A percentile compares a stretch with the other conserved stretches of the same genome.
These are phyloP conservation scores for Plasmopara muralis DNA, from an alignment of 352 stramenopile genomes.

Conservation along the genomic window DNA sequence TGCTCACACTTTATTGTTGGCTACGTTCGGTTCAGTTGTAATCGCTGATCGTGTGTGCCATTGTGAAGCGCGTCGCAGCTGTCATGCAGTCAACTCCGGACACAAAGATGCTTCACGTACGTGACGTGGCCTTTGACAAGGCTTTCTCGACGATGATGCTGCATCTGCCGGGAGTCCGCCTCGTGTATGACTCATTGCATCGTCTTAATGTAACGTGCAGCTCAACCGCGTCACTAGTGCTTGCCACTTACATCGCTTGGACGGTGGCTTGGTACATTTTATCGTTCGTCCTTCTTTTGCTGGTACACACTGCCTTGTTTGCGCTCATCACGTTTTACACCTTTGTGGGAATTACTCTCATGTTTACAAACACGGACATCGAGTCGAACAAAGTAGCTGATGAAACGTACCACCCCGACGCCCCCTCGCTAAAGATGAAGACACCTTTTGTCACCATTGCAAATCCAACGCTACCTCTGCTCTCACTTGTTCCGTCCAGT, in stretches of 20 bases:
- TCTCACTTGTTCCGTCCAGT: constrained; percentile 7
- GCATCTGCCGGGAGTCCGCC: constrained; percentile 51
- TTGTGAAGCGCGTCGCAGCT: constrained; percentile 13
- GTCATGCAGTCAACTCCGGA: constrained; percentile 14
- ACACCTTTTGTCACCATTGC: neutral
- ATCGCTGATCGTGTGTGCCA: constrained; percentile 13
- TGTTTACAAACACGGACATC: constrained; percentile 21
- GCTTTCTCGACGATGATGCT: constrained; percentile 46
- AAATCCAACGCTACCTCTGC: constrained; percentile 24
- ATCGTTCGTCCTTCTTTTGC: constrained; percentile 16
- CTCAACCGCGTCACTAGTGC: constrained; percentile 24
- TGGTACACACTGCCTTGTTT: constrained; percentile 30
- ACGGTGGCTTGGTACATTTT: constrained; percentile 26
- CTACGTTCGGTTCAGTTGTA: constrained; percentile 17
- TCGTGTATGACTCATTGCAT: constrained; percentile 27
- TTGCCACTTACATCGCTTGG: constrained; percentile 24
- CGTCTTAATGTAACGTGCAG: constrained; percentile 21
- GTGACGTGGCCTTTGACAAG: constrained; percentile 18
- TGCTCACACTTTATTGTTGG: neutral
- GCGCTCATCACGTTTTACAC: constrained; percentile 47
- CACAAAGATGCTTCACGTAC: constrained; percentile 16
- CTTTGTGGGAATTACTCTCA: constrained; percentile 35
- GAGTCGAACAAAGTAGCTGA: constrained; percentile 2
- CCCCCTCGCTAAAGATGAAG: constrained; percentile 1
- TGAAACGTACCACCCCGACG: constrained; percentile 7